Percentiles rank a stretch among this genome's conserved stretches.
Evolutionary conservation across 2,329 filamentous ascomycete species (phyloP).

Genomic region (Aspergillus flavus): DNA sequence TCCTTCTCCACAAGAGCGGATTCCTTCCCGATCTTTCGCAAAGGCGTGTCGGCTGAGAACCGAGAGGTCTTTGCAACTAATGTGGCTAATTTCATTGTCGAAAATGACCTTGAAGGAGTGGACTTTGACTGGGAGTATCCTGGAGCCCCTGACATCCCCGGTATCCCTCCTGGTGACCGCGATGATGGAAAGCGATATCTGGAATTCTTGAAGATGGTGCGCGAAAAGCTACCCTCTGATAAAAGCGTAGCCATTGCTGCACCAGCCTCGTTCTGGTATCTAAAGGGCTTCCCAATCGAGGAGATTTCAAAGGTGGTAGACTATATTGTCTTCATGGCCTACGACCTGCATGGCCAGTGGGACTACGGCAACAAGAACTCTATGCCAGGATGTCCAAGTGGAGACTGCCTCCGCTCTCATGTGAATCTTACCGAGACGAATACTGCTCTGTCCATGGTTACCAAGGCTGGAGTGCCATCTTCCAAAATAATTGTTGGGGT

Average conservation of each 20-base stretch:
- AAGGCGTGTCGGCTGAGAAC: conserved; percentile 40
- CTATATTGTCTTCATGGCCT: conserved; percentile 25
- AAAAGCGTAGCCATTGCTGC: conserved; percentile 31
- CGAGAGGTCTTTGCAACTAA: conserved; percentile 21
- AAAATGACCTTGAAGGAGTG: background rate
- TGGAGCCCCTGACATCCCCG: conserved; percentile 4
- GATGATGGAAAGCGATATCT: conserved; percentile 41
- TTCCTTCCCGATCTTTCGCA: conserved; percentile 44
- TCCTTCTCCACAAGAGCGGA: conserved; percentile 41
- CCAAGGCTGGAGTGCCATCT: background rate
- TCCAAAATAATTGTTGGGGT: conserved; percentile 33
- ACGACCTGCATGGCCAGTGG: conserved; percentile 21
- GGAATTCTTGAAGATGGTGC: conserved; percentile 31
- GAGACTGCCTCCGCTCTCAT: background rate
- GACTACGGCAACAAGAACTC: background rate
- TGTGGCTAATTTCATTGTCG: background rate
- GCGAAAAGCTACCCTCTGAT: conserved; percentile 15
- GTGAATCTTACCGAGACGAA: background rate
- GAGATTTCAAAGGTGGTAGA: conserved; percentile 15
- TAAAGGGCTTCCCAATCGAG: conserved; percentile 19
- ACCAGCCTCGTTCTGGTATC: conserved; percentile 34
- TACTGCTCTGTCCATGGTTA: background rate
- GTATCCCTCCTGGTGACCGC: conserved; percentile 31
- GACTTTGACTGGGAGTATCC: background rate
- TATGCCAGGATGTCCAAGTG: background rate